Evolutionary conservation across 2,329 filamentous ascomycete species (phyloP).

Genomic region (Cercospora zeae-maydis): DNA sequence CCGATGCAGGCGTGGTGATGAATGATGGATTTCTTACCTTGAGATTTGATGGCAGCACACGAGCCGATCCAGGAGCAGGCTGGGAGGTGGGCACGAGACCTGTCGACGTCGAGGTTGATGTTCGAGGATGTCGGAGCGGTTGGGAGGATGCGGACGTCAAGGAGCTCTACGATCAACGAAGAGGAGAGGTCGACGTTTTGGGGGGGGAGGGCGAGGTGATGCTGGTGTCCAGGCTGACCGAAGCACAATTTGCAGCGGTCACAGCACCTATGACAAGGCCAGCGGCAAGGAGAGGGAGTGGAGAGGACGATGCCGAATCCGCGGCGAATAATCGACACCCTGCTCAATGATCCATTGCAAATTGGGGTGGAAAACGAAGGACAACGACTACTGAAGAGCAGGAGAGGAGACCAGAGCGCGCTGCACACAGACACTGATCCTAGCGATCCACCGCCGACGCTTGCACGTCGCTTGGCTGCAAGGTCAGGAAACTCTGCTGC

Average conservation of each 20-base stretch:
- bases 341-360: constrained; percentile 26
- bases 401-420: neutral
- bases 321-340: constrained; percentile 23
- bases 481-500: constrained; percentile 9
- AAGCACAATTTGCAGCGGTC: constrained; percentile 27
- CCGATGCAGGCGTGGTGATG: neutral
- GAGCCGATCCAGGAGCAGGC: constrained; percentile 6
- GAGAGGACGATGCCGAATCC: constrained; percentile 23
- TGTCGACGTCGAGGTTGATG: constrained; percentile 10
- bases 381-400: constrained; percentile 2
- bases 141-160: constrained; percentile 28
- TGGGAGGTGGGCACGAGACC: constrained; percentile 19
- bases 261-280: constrained; percentile 14
- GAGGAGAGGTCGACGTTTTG: constrained; percentile 38
- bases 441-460: constrained; percentile 7
- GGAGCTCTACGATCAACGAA: constrained; percentile 43
- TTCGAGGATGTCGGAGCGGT: constrained; percentile 11
- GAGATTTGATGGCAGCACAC: constrained; percentile 5
- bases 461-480: constrained; percentile 10
- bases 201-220: constrained; percentile 6
- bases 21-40: constrained; percentile 8
- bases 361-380: constrained; percentile 12
- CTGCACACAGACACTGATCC: constrained; percentile 8
- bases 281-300: constrained; percentile 22
- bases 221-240: constrained; percentile 22